Base-by-base conservation (phyloP, 805 yeast genomes). In the Pichia phayaonensis region DNA sequence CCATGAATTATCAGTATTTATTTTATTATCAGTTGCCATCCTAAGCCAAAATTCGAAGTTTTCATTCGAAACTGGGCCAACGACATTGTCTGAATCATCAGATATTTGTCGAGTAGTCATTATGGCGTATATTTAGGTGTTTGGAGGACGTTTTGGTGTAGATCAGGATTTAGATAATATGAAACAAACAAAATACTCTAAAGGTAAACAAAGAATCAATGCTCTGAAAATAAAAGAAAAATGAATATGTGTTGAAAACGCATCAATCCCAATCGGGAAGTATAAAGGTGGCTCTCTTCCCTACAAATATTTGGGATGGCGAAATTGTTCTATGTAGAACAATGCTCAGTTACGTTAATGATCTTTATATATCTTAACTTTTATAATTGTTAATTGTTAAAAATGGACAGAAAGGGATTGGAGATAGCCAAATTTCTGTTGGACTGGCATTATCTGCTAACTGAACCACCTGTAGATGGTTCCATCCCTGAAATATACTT, bases 1-100 rank as follows among this genome's bases (percentile, higher is more conserved):
- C 96, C 97, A 90, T 60, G 94, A 82, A 64, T 90, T 90, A 38
- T 83, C 73, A 0, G 89, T 76, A 53, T 86, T 90, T 69, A 90
- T 88, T 86, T 89, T 63, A 50, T 86, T 87, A 58, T 83, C 90
- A 1, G 89, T 84, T 23, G 89, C 90, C 73, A 86, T 75, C 54
- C 82, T 81, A 71, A 86, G 83, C 94, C 95, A 86, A 63, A 78
- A 78, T 57, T 86, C 92, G 58, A 84, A 85, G 59, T 82, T 76
- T 16, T 76, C 80, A 66, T 52, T 57, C 3, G 59, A 58, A 20
- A 57, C 61, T 26, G 58, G 48, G 21, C 26, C 42, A 7, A n/a
- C 40, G 16, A 27, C 47, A 39, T 6, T 40, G 10, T 42, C 42
- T 8, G 20, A 16, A n/a, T 34, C 38, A 34, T 34, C 38, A 34